Evolutionary conservation across 352 stramenopile genomes (phyloP).

Genomic region (Globisporangium nodosum): DNA sequence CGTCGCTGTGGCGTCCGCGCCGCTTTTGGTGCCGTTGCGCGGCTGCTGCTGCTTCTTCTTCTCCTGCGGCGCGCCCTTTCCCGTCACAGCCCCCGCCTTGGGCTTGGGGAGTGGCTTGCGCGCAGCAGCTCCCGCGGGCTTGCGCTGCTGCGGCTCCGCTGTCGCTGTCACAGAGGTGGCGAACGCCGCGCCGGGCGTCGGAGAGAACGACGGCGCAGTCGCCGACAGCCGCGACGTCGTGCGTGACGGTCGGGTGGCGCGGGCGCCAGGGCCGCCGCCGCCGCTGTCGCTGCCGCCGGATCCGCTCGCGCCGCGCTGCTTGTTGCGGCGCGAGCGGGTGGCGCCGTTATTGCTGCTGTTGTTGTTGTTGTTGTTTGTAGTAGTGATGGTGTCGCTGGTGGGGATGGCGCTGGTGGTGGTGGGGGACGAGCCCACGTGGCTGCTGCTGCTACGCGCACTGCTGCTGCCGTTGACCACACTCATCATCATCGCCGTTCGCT

Average conservation of each 20-base stretch:
- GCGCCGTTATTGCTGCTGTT: neutral
- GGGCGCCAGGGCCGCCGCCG: no score
- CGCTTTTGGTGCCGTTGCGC: neutral
- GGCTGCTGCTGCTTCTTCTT: neutral
- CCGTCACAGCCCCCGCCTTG: neutral
- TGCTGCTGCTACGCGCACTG: conserved; percentile 16
- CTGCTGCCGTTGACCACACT: conserved; percentile 26
- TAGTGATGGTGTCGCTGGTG: conserved; percentile 9
- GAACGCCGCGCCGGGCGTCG: neutral
- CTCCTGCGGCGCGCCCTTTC: neutral
- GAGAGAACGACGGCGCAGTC: conserved; percentile 9
- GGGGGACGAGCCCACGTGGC: conserved; percentile 19
- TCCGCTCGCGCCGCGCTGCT: conserved; percentile 11
- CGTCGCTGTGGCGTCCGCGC: neutral
- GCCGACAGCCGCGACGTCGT: conserved; percentile 6
- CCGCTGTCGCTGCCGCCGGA: conserved; percentile 4
- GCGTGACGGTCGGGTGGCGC: neutral
- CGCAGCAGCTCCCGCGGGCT: neutral
- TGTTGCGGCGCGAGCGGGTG: neutral
- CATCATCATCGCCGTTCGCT: conserved; percentile 16
- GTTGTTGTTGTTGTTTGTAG: neutral
- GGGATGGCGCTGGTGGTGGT: conserved; percentile 22
- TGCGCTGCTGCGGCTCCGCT: neutral
- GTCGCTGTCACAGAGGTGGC: conserved; percentile 4
- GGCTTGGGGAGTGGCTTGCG: neutral